Evolutionary conservation across 805 yeast genomes (phyloP).

Genomic region (Saccharomycopsis guyanensis): DNA sequence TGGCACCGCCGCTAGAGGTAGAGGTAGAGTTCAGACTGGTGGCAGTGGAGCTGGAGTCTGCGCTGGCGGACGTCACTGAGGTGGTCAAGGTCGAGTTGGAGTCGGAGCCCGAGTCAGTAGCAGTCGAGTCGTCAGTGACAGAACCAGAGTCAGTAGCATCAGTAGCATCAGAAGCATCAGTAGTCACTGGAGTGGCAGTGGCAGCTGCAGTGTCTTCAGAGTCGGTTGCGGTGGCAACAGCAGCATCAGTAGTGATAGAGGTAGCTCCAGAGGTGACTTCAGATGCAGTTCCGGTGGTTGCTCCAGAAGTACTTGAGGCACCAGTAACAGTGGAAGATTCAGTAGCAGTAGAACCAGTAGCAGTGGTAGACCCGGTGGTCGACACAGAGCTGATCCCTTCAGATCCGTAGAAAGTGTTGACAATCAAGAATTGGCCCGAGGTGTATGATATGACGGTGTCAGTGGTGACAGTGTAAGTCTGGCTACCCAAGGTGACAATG

Average conservation of each 20-base stretch:
- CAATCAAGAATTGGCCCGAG: constrained; percentile 18
- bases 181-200: constrained; percentile 19
- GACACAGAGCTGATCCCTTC: constrained; percentile 3
- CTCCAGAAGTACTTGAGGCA: constrained; percentile 15
- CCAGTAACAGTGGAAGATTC: constrained; percentile 20
- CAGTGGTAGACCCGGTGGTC: background rate
- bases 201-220: constrained; percentile 19
- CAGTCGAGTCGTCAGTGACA: constrained; percentile 18
- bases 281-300: constrained; percentile 20
- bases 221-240: constrained; percentile 21
- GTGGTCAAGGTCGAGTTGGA: no score
- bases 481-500: constrained; percentile 6
- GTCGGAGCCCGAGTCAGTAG: constrained; percentile 17
- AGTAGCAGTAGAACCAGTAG: constrained; percentile 8
- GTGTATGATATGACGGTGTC: constrained; percentile 20
- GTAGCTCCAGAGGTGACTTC: constrained; percentile 19
- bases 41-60: no score
- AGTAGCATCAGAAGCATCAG: constrained; percentile 21
- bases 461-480: constrained; percentile 12
- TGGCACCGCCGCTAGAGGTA: constrained; percentile 6
- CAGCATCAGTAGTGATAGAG: constrained; percentile 20
- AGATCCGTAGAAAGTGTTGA: constrained; percentile 19
- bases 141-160: constrained; percentile 17
- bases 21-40: background rate
- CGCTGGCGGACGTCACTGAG: no score